A percentile compares a stretch with the other conserved stretches of the same genome.
Conservation (phyloP, 768 basidiomycete genomes). For the Asterophora lycoperdoides region DNA sequence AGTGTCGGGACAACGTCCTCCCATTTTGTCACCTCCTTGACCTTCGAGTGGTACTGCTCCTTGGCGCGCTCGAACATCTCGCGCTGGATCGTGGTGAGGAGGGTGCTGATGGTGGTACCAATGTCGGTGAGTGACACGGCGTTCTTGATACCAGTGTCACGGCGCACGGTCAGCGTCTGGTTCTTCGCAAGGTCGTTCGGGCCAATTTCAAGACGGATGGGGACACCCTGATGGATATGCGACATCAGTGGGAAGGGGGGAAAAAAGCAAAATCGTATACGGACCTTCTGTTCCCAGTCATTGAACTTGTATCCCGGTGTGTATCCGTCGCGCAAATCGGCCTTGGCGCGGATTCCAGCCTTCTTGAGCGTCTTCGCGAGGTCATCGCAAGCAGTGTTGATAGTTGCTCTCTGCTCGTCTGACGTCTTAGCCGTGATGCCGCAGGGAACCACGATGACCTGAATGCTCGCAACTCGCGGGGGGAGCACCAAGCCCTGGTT, state of each 20-base stretch:
- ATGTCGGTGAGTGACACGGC: constrained; percentile 42
- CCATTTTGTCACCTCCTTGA: constrained; percentile 81
- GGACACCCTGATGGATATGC: constrained; percentile 72
- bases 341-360: constrained; percentile 76
- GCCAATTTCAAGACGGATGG: constrained; percentile 94
- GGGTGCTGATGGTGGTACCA: constrained; percentile 44
- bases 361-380: constrained; percentile 71
- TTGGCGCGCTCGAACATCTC: constrained; percentile 86
- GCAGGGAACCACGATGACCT: constrained; percentile 89
- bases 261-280: constrained; percentile 6
- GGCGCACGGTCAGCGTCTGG: constrained; percentile 81
- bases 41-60: constrained; percentile 60
- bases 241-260: no score
- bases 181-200: constrained; percentile 84
- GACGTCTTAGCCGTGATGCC: constrained; percentile 86
- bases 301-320: constrained; percentile 99
- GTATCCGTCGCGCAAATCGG: constrained; percentile 91
- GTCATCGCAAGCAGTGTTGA: constrained; percentile 75
- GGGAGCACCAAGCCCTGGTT: constrained; percentile 96
- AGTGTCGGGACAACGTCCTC: constrained; percentile 89
- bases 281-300: constrained; percentile 97
- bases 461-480: constrained; percentile 91
- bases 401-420: constrained; percentile 60
- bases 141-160: constrained; percentile 51
- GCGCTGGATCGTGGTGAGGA: constrained; percentile 82